Evolutionary conservation across 805 yeast genomes (phyloP).

Genomic region (Candida verbasci): DNA sequence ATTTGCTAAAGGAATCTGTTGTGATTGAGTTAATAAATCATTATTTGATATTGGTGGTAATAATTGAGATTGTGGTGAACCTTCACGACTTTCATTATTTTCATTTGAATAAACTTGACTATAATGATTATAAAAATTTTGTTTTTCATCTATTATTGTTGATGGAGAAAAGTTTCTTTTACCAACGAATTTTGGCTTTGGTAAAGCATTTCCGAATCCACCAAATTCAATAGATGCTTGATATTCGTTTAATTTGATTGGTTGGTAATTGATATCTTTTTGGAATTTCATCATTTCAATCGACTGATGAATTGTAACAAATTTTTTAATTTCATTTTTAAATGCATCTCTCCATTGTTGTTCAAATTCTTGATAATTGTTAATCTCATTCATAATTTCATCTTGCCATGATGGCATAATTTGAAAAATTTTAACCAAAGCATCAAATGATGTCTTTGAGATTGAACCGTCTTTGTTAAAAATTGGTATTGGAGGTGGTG

Average conservation of each 20-base stretch:
- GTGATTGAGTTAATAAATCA: neutral
- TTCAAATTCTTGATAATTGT: conserved; percentile 21
- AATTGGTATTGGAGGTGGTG: conserved; percentile 6
- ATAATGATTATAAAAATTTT: conserved; percentile 11
- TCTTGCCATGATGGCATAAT: conserved; percentile 33
- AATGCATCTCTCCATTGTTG: conserved; percentile 27
- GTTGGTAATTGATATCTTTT: conserved; percentile 24
- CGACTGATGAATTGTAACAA: conserved; percentile 22
- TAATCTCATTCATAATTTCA: conserved; percentile 25
- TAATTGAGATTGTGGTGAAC: neutral
- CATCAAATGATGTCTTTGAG: conserved; percentile 21
- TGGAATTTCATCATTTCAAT: conserved; percentile 23
- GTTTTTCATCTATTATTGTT: conserved; percentile 1
- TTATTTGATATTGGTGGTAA: neutral
- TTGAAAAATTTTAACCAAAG: conserved; percentile 18
- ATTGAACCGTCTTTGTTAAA: conserved; percentile 31
- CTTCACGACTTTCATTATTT: neutral
- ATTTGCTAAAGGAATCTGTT: neutral
- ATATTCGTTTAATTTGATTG: conserved; percentile 27
- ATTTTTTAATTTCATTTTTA: conserved; percentile 25
- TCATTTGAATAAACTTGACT: conserved; percentile 13
- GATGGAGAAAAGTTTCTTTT: conserved; percentile 13
- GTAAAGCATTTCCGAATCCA: conserved; percentile 26
- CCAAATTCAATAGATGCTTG: conserved; percentile 39
- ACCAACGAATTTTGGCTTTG: conserved; percentile 8